Percentiles rank a stretch among this genome's conserved stretches.
These are phyloP conservation scores for Neurospora discreta DNA, from an alignment of 495 filamentous ascomycete species.

Conservation along the genomic window DNA sequence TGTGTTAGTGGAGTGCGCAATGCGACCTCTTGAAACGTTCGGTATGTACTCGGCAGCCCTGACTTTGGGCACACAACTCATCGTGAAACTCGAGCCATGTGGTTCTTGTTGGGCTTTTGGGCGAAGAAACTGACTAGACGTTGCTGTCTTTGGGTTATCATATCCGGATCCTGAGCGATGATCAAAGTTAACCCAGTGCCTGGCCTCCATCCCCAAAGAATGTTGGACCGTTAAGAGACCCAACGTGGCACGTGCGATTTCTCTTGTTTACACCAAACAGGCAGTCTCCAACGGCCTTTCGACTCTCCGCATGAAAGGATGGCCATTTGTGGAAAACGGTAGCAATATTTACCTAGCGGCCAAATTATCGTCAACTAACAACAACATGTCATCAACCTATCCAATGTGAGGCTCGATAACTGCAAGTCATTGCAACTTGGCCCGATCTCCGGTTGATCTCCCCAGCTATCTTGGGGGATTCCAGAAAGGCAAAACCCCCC, in stretches of 20 bases:
- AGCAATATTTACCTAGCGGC: too few species aligned
- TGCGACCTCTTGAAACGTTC: background rate
- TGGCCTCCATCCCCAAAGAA: background rate
- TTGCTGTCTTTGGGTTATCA: background rate
- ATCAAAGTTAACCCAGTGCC: background rate
- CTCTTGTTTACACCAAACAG: background rate
- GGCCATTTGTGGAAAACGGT: background rate
- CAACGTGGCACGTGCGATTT: background rate
- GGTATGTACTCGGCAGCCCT: background rate
- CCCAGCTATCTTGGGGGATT: background rate
- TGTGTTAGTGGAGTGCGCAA: background rate
- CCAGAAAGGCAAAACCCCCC: background rate
- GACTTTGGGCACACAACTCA: background rate
- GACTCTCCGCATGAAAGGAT: background rate
- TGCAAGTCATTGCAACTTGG: background rate
- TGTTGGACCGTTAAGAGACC: background rate
- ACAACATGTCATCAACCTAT: background rate
- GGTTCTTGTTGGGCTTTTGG: background rate
- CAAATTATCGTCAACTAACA: background rate
- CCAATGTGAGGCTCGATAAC: background rate
- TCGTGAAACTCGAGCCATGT: background rate
- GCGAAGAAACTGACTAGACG: background rate
- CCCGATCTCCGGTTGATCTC: background rate
- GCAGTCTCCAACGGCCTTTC: background rate
- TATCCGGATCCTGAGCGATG: background rate